These are phyloP conservation scores for Thelonectria rubi DNA, from an alignment of 2,329 filamentous ascomycete species.

Conservation along the genomic window DNA sequence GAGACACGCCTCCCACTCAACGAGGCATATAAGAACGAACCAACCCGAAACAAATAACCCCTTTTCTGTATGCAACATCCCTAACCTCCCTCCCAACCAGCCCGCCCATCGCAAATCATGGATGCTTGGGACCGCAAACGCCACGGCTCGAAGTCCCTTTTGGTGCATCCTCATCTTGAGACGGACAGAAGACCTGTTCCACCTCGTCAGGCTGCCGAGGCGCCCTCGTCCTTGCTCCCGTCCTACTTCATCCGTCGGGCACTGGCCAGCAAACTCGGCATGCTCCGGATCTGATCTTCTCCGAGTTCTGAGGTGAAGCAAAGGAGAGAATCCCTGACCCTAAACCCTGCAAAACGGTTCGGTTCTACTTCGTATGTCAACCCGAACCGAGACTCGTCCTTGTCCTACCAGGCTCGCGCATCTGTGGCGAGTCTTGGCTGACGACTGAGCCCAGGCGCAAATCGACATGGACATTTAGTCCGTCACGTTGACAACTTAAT, in stretches of 20 bases:
- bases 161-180: conserved; percentile 14
- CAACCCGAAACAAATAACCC: conserved; percentile 18
- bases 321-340: conserved; percentile 20
- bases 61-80: conserved; percentile 31
- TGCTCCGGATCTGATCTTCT: conserved; percentile 18
- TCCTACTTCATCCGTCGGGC: conserved; percentile 12
- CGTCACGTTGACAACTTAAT: conserved; percentile 60
- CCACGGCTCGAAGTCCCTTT: conserved; percentile 22
- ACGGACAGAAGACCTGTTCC: conserved; percentile 13
- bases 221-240: conserved; percentile 10
- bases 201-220: conserved; percentile 8
- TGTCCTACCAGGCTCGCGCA: conserved; percentile 19
- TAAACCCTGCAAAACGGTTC: conserved; percentile 21
- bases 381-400: conserved; percentile 25
- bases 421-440: conserved; percentile 20
- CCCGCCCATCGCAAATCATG: conserved; percentile 13
- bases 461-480: conserved; percentile 32
- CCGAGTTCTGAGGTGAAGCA: conserved; percentile 16
- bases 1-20: conserved; percentile 21
- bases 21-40: conserved; percentile 24
- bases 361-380: conserved; percentile 30
- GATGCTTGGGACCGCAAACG: conserved; percentile 7
- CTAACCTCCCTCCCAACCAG: conserved; percentile 15
- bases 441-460: conserved; percentile 22
- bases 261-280: conserved; percentile 15